phyloP scores from a whole-genome alignment of 2,329 filamentous ascomycete species.

The Thelonectria discophora region DNA sequence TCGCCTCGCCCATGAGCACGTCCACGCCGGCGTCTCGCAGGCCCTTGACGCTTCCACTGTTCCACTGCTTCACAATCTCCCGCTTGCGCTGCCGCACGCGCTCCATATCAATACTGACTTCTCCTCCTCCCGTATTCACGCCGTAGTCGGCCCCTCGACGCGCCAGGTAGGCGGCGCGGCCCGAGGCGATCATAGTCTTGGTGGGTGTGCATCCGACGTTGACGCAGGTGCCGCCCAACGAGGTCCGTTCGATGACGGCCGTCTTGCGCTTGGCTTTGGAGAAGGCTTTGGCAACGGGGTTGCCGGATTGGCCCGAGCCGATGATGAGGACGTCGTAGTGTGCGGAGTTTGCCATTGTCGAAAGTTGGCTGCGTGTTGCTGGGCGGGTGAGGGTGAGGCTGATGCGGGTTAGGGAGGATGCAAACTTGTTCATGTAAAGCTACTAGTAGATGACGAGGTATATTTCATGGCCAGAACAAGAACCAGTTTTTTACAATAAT shows the following conservation, averaged over 20 bases:
- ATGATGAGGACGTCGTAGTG: constrained; percentile 53
- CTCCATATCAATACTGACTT: constrained; percentile 55
- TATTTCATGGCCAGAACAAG: background rate
- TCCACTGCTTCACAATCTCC: constrained; percentile 61
- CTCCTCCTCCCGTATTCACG: constrained; percentile 44
- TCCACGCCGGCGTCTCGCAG: constrained; percentile 53
- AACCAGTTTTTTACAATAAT: background rate
- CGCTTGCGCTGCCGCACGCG: constrained; percentile 61
- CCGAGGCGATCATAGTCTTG: constrained; percentile 65
- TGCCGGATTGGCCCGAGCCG: constrained; percentile 63
- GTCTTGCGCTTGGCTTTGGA: constrained; percentile 55
- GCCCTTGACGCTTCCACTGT: constrained; percentile 56
- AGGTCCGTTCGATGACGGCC: constrained; percentile 56
- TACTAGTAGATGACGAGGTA: background rate
- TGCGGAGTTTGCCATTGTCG: constrained; percentile 28
- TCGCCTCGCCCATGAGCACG: constrained; percentile 55
- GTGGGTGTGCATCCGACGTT: constrained; percentile 66
- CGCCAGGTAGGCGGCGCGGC: constrained; percentile 57
- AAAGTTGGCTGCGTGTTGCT: background rate
- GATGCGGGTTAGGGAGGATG: background rate
- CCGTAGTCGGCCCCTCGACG: constrained; percentile 56
- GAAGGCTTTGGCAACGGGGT: constrained; percentile 58
- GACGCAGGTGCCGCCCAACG: constrained; percentile 63
- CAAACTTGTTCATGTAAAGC: constrained; percentile 9
- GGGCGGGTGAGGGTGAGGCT: background rate